These are phyloP conservation scores for Fusarium xyrophilum DNA, from an alignment of 2,329 filamentous ascomycete species.

Conservation along the genomic window DNA sequence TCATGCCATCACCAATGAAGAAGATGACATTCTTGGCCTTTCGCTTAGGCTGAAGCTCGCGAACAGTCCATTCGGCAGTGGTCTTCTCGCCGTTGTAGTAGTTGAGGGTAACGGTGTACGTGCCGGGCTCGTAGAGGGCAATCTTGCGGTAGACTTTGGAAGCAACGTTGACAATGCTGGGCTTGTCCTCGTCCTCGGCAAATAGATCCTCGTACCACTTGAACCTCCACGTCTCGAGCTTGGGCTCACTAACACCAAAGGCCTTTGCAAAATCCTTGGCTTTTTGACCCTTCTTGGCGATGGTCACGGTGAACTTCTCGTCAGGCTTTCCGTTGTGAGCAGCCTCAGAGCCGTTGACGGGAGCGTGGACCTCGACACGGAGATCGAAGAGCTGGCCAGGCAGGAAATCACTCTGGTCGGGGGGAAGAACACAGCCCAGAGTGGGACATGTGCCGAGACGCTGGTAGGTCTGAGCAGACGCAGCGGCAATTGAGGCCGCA, in stretches of 20 bases:
- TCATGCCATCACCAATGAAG: slow-evolving; percentile 80
- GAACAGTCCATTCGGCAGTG: slow-evolving; percentile 77
- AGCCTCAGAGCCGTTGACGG: slow-evolving; percentile 82
- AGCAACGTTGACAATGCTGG: slow-evolving; percentile 79
- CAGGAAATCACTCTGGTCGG: slow-evolving; percentile 78
- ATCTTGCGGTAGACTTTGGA: slow-evolving; percentile 80
- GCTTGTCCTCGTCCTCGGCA: slow-evolving; percentile 71
- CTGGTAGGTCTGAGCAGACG: slow-evolving; percentile 65
- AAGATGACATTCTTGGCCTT: slow-evolving; percentile 86
- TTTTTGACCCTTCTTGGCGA: slow-evolving; percentile 67
- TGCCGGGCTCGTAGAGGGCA: slow-evolving; percentile 78
- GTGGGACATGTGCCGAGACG: slow-evolving; percentile 65
- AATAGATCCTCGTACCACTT: slow-evolving; percentile 87
- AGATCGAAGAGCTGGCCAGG: slow-evolving; percentile 86
- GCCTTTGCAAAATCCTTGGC: slow-evolving; percentile 66
- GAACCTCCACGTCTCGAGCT: slow-evolving; percentile 82
- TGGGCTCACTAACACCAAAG: slow-evolving; percentile 73
- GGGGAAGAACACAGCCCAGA: slow-evolving; percentile 66
- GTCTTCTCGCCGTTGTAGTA: slow-evolving; percentile 79
- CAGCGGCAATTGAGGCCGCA: slow-evolving; percentile 48
- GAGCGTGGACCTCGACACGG: slow-evolving; percentile 81
- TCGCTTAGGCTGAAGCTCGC: slow-evolving; percentile 71
- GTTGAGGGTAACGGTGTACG: slow-evolving; percentile 76
- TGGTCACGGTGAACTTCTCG: slow-evolving; percentile 76
- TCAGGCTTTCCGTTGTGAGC: slow-evolving; percentile 73